These are phyloP conservation scores for Plasmodium coatneyi DNA, from an alignment of 169 alveolate species.

Conservation along the genomic window DNA sequence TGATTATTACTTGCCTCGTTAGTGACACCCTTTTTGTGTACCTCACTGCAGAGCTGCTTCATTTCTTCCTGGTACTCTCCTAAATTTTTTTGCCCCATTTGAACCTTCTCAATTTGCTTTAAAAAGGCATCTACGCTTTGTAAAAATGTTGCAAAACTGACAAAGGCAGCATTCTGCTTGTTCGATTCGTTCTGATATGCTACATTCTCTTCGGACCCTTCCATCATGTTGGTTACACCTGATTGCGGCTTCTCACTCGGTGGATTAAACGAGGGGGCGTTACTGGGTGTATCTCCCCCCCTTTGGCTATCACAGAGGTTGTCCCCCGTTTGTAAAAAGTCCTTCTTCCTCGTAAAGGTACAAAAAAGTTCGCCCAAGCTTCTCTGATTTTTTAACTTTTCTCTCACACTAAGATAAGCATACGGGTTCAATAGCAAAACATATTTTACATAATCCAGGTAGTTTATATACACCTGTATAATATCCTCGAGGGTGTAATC, in stretches of 20 bases:
- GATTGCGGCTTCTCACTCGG: neutral
- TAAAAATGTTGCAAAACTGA: slow-evolving; percentile 26
- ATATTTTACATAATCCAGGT: slow-evolving; percentile 51
- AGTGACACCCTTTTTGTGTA: neutral
- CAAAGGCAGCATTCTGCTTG: neutral
- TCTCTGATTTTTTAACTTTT: slow-evolving; percentile 12
- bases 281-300: neutral
- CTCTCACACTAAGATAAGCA: slow-evolving; percentile 9
- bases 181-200: slow-evolving; percentile 5
- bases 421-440: slow-evolving; percentile 44
- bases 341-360: slow-evolving; percentile 29
- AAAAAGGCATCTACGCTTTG: slow-evolving; percentile 45
- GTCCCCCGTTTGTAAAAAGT: neutral
- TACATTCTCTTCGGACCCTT: neutral
- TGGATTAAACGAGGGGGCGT: too few relatives aligned
- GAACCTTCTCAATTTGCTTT: slow-evolving; percentile 17
- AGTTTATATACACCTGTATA: slow-evolving; percentile 24
- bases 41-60: slow-evolving; percentile 1
- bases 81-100: neutral
- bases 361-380: slow-evolving; percentile 17
- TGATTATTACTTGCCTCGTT: neutral
- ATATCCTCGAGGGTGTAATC: slow-evolving; percentile 18
- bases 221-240: neutral
- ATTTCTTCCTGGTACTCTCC: neutral
- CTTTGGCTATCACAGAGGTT: neutral